A percentile compares a stretch with the other conserved stretches of the same genome.
Conservation (phyloP, 768 basidiomycete species). For the Tulasnella sp. region DNA sequence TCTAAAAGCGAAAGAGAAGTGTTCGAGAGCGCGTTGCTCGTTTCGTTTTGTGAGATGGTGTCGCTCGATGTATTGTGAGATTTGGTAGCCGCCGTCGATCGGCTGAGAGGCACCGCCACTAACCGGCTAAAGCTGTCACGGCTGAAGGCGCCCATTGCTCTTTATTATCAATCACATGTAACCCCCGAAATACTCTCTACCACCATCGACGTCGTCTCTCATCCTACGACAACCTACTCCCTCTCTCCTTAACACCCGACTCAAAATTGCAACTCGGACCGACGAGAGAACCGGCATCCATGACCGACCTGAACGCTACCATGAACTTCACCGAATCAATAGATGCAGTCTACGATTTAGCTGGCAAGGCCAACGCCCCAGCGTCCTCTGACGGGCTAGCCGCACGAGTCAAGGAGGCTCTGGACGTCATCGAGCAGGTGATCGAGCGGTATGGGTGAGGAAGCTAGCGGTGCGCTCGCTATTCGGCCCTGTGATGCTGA, state of each 20-base stretch:
- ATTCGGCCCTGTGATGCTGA: conserved; percentile 7
- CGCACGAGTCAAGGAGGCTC: conserved; percentile 55
- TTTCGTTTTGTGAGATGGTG: neutral
- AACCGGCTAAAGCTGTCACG: neutral
- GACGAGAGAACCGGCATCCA: neutral
- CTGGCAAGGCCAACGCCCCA: neutral
- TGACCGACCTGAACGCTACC: neutral
- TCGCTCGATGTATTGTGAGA: neutral
- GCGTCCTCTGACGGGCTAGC: neutral
- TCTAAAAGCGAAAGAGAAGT: no score
- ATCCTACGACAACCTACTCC: neutral
- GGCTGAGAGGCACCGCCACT: neutral
- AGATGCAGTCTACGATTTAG: conserved; percentile 11
- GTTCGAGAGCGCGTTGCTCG: no score
- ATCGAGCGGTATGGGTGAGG: conserved; percentile 76
- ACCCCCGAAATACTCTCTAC: neutral
- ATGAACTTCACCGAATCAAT: neutral
- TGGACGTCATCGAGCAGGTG: conserved; percentile 68
- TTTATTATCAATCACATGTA: neutral
- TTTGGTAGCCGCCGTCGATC: neutral
- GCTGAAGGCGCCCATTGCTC: neutral
- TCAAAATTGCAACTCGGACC: neutral
- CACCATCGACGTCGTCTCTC: neutral
- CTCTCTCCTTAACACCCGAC: neutral
- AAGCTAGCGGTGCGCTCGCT: conserved; percentile 9